Evolutionary conservation across 148 eudicot species (phyloP), one percentile per base, ranked within the genome.

Genomic region (Linanthus parryae): DNA sequence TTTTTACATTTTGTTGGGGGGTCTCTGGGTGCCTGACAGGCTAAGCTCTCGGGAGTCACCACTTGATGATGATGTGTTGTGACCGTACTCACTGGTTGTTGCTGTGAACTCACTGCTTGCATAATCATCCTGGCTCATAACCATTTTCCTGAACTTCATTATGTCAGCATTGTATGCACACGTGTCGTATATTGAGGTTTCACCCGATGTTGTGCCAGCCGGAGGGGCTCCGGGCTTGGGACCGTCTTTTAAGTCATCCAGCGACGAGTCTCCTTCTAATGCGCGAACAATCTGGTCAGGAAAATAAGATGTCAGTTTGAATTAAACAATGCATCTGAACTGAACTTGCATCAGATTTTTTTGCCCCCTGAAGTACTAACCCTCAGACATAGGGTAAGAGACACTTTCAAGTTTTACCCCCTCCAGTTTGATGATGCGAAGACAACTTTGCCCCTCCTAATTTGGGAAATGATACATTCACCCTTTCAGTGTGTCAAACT

Each of bases 221-320:
- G 37, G 11, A 38, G 9, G 26, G 8, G 70, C 74, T 30, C 65
- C 71, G 7, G 83, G 63, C 60, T 69, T 77, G 30, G 64, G 62
- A 48, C 82, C 82, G 13, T 79, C 89, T 7, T 68, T 79, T 29
- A 84, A 64, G 72, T 79, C 80, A 3, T 84, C 75, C 44, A 88
- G 35, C 2, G 86, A 62, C 14, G 75, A 71, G 28, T 72, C 77
- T 41, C 96, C 94, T 60, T 84, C 96, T 51, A 88, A 54, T 21
- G 89, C 81, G 0, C 94, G 80, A 31, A 88, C 89, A 11, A 88
- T 80, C 94, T 88, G 81, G 1, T 49, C 18, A 13, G 23, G n/a
- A n/a, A n/a, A 26, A 3, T 19, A 47, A 47, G 34, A 25, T 10
- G 28, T 45, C 23, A 8, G 16, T 45, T 17, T 21, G 14, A 7